Evolutionary conservation across 2,329 filamentous ascomycete genomes (phyloP), one percentile per base, ranked within the genome.

Genomic region (Malbranchea zuffiana): DNA sequence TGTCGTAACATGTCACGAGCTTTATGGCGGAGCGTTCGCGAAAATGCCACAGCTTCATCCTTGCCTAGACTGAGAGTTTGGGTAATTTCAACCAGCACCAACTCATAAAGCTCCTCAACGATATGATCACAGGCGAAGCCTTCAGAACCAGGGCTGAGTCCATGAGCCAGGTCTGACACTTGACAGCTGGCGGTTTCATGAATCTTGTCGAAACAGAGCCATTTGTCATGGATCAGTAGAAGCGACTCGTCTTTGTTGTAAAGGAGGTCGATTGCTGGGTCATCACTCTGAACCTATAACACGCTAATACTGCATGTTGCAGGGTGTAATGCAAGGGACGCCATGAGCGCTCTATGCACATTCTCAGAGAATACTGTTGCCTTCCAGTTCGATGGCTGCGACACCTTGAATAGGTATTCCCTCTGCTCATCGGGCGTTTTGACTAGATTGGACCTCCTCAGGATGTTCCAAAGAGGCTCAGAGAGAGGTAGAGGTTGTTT

Each of bases 161-260:
- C 11, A 12, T 11, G 13, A 5, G 19, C 21, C 15, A 38, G 21
- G 33, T 31, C 24, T 11, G 32, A 39, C 10, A 45, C 30, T 6
- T 41, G 33, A 18, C 41, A 45, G 15, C 6, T 12, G 4, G 31
- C 27, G 4, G 7, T 27, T 27, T 42, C 13, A 23, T 45, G 43
- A 11, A 45, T 28, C 13, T 19, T 27, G 1, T 35, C 2, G 26
- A 51, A 52, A 18, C 48, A 37, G 3, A 51, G 37, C 41, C 43
- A 51, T 32, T 51, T 53, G 4, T 50, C 44, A 27, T 55, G 46
- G 8, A 55, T 33, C 2, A 34, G 19, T 7, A 55, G 35, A 7
- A 29, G 16, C 6, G 27, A 17, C 1, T 35, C 31, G 5, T 42
- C 31, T 6, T 46, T 13, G 11, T 44, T 16, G 6, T 49, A 34